These are phyloP conservation scores for Coleophoma eucalyptorum DNA, from an alignment of 2,329 filamentous ascomycete genomes.

Conservation along the genomic window DNA sequence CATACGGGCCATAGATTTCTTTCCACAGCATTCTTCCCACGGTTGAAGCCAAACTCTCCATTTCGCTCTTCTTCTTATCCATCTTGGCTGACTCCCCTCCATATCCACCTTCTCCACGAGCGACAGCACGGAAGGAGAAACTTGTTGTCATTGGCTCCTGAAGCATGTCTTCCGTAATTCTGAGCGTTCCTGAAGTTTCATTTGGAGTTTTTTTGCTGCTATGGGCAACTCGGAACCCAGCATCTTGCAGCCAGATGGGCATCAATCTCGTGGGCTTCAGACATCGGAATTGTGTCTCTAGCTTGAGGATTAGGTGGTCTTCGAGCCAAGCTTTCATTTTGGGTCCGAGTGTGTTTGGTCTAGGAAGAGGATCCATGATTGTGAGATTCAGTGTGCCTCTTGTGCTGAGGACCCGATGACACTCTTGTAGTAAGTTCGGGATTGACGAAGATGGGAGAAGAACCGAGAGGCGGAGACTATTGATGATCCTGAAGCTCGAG, in stretches of 20 bases:
- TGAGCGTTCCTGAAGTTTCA: neutral
- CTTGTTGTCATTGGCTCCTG: constrained; percentile 19
- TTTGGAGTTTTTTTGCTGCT: too few species aligned
- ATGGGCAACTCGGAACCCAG: constrained; percentile 33
- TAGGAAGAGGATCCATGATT: constrained; percentile 59
- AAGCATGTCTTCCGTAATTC: constrained; percentile 20
- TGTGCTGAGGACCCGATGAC: constrained; percentile 46
- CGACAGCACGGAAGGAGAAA: neutral
- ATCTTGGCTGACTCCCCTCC: constrained; percentile 13
- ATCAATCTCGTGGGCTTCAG: constrained; percentile 55
- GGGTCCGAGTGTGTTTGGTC: constrained; percentile 51
- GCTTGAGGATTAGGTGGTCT: constrained; percentile 52
- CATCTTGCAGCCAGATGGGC: constrained; percentile 54
- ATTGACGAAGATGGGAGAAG: constrained; percentile 54
- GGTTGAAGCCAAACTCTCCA: constrained; percentile 37
- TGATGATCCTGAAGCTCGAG: constrained; percentile 43
- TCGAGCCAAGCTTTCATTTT: constrained; percentile 58
- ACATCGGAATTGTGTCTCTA: constrained; percentile 56
- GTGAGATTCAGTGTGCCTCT: constrained; percentile 56
- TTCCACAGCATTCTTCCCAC: constrained; percentile 58
- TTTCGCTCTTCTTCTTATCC: constrained; percentile 28
- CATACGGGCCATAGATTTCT: constrained; percentile 50
- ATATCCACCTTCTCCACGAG: neutral
- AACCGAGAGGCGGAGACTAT: constrained; percentile 52
- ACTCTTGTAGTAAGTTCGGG: constrained; percentile 49